Conservation (phyloP, 2,329 filamentous ascomycete species). For the Lasiodiplodia citricola region DNA sequence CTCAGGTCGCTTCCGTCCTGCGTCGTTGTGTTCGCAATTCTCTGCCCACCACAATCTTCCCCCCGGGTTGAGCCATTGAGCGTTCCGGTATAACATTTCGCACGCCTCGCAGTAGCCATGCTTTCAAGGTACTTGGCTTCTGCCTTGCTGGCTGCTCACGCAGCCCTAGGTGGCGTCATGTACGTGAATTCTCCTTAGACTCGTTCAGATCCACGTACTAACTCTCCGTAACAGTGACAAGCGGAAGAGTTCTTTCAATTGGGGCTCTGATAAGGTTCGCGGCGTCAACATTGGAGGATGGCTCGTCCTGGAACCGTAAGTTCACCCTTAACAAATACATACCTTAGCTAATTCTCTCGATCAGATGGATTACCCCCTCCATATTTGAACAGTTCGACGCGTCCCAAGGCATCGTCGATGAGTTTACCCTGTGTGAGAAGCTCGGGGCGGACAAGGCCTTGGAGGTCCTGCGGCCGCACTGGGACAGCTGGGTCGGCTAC, state of each 20-base stretch:
- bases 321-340: conserved; percentile 32
- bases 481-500: conserved; percentile 56
- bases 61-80: neutral
- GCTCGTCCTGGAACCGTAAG: conserved; percentile 52
- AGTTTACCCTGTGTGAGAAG: conserved; percentile 57
- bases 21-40: neutral
- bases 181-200: neutral
- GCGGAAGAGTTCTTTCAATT: conserved; percentile 51
- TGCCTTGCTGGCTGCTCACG: conserved; percentile 14
- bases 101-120: neutral
- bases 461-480: conserved; percentile 53
- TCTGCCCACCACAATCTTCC: neutral
- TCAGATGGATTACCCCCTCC: conserved; percentile 62
- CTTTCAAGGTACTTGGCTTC: conserved; percentile 17
- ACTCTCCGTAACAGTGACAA: conserved; percentile 30
- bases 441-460: conserved; percentile 53
- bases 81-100: neutral
- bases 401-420: conserved; percentile 51
- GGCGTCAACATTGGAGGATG: conserved; percentile 59
- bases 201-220: neutral
- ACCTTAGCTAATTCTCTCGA: neutral
- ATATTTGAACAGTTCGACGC: conserved; percentile 51
- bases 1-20: neutral
- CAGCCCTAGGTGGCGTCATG: conserved; percentile 15
- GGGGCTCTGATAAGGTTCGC: conserved; percentile 56